Base-by-base conservation (phyloP, 129 eudicot species). In the Glebionis coronaria region DNA sequence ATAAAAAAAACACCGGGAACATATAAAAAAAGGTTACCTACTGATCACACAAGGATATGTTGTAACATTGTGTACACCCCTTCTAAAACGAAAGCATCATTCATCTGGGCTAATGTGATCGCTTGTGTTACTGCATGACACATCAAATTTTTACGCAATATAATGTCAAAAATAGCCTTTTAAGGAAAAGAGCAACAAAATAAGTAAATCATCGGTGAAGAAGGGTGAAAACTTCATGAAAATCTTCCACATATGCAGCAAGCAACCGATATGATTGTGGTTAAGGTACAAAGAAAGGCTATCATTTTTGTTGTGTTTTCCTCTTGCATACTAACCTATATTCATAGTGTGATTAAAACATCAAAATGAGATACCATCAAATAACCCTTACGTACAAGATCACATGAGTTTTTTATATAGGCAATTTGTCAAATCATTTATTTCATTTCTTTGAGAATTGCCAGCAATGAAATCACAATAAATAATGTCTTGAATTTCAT, bases 31-130 rank as follows among this genome's bases (percentile, higher is more conserved):
- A 51, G 23, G 56, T 6, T 15, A 15, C 56, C 56, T 51, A 51
- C 56, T 51, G 56, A 51, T 51, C 23, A 51, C 23, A 51, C 23
- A 16, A 2, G 23, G 12, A 52, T 16, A 12, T 52, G 25, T 3
- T 16, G 25, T 25, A 52, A 12, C 56, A 52, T 52, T 52, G 56
- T 52, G 56, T 16, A 52, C 16, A 20, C 4, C 56, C 56, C 56
- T 11, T 52, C 56, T 11, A 52, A 16, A 14, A 52, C 25, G 12
- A 52, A 16, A n/a, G 25, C 57, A 52, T 52, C 57, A 8, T 52
- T 52, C 25, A 52, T 52, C 57, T 52, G 21, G 20, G 56, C 57
- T 52, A 52, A 52, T 52, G 57, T 52, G 6, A 52, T 52, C 4
- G 57, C 25, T 16, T 52, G 57, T 52, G 57, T 52, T 52, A 52